These are phyloP conservation scores for Mollisia scopiformis DNA, from an alignment of 2,329 filamentous ascomycete genomes.

Conservation along the genomic window DNA sequence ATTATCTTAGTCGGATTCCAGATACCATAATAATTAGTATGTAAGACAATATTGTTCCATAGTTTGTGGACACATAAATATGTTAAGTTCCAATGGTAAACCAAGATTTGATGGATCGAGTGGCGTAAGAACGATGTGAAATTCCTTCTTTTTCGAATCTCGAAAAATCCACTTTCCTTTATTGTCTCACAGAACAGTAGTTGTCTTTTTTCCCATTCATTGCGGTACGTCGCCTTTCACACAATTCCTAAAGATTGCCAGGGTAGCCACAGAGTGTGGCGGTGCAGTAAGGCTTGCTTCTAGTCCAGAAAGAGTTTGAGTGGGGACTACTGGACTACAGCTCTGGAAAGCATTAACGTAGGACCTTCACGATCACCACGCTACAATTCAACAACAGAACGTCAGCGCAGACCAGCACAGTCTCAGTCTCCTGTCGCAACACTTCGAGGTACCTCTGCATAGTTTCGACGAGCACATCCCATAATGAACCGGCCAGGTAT, in stretches of 20 bases:
- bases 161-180: no score
- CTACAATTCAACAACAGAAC: not conserved
- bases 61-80: not conserved
- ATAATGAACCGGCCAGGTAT: conserved; percentile 40
- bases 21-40: no score
- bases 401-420: not conserved
- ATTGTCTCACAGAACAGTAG: no score
- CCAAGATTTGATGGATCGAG: no score
- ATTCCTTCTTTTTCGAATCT: no score
- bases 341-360: not conserved
- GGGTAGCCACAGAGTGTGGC: not conserved
- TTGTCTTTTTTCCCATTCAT: no score
- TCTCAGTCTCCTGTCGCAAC: not conserved
- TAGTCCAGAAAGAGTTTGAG: not conserved
- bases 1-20: no score
- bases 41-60: no score
- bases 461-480: not conserved
- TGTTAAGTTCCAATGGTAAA: no score
- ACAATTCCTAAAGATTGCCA: not conserved
- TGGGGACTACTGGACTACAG: not conserved
- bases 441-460: not conserved
- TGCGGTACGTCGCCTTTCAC: no score
- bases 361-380: not conserved
- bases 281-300: not conserved
- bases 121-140: no score